Evolutionary conservation across 106 monocot species (phyloP).

Genomic region (Phalaenopsis aphrodite): DNA sequence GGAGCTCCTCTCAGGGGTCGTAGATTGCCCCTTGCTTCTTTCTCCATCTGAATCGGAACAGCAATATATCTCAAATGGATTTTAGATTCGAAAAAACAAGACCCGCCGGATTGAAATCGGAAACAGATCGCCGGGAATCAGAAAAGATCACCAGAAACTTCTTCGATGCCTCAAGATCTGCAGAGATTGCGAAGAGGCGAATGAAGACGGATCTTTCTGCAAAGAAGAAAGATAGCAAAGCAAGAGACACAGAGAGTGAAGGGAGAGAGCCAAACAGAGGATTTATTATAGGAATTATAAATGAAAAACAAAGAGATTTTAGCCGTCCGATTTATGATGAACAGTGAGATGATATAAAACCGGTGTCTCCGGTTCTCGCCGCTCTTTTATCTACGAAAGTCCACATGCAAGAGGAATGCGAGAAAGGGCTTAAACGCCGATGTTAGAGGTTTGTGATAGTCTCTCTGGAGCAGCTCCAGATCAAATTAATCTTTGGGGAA

Average conservation of each 20-base stretch:
- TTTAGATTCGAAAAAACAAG: not conserved
- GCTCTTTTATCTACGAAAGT: not conserved
- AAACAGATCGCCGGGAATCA: not conserved
- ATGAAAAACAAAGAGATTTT: not conserved
- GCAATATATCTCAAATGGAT: not conserved
- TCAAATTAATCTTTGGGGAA: too few relatives aligned
- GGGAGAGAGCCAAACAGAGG: not conserved
- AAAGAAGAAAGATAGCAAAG: not conserved
- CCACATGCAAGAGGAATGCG: not conserved
- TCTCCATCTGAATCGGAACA: conserved; percentile 17
- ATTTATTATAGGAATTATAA: not conserved
- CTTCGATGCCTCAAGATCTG: conserved; percentile 4
- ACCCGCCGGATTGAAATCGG: not conserved
- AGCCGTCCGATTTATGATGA: not conserved
- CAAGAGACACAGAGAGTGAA: not conserved
- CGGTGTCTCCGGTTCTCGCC: not conserved
- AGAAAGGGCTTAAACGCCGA: not conserved
- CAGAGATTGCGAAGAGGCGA: not conserved
- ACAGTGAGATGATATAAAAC: not conserved
- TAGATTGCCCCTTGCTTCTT: conserved; percentile 12
- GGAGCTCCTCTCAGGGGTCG: conserved; percentile 3
- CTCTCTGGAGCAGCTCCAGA: too few relatives aligned
- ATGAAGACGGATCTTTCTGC: not conserved
- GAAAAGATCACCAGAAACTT: not conserved
- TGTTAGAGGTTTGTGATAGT: too few relatives aligned